Conservation (phyloP, 2,329 filamentous ascomycete species). For the Claviceps sorghi region DNA sequence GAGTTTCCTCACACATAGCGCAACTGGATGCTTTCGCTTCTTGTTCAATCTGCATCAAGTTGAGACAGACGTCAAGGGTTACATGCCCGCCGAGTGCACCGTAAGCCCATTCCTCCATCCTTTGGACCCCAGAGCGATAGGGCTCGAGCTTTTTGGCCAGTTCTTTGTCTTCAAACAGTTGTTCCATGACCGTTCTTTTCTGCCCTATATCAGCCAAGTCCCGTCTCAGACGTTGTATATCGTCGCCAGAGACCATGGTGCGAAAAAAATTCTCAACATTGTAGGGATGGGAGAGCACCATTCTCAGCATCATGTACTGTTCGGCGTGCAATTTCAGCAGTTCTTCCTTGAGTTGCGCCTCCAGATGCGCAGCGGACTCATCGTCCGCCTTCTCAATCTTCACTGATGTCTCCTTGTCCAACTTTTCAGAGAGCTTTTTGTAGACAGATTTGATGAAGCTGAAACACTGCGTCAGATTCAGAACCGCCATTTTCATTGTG, state of each 20-base stretch:
- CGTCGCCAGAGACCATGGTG: not conserved
- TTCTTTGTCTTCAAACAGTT: conserved; percentile 1
- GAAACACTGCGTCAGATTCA: not conserved
- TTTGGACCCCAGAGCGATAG: conserved; percentile 8
- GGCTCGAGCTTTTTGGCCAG: not conserved
- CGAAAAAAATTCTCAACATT: conserved; percentile 15
- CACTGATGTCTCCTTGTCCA: not conserved
- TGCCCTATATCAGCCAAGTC: not conserved
- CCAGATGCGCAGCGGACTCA: not conserved
- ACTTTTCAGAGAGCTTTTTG: not conserved
- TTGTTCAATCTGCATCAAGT: conserved; percentile 7
- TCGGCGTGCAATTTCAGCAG: not conserved
- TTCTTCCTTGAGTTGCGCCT: not conserved
- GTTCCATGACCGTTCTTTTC: conserved; percentile 3
- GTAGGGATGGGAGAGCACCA: conserved; percentile 14
- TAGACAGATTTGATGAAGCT: not conserved
- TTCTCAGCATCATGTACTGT: not conserved
- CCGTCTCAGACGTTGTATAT: not conserved
- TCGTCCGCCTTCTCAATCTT: not conserved
- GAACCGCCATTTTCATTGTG: too few species aligned
- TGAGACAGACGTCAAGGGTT: conserved; percentile 9
- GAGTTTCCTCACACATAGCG: conserved; percentile 2
- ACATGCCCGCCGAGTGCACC: conserved; percentile 9
- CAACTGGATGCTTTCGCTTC: conserved; percentile 1
- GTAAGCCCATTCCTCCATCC: not conserved